These are phyloP conservation scores for Rubroshorea leprosula DNA, from an alignment of 345 rosid genomes.

Conservation along the genomic window DNA sequence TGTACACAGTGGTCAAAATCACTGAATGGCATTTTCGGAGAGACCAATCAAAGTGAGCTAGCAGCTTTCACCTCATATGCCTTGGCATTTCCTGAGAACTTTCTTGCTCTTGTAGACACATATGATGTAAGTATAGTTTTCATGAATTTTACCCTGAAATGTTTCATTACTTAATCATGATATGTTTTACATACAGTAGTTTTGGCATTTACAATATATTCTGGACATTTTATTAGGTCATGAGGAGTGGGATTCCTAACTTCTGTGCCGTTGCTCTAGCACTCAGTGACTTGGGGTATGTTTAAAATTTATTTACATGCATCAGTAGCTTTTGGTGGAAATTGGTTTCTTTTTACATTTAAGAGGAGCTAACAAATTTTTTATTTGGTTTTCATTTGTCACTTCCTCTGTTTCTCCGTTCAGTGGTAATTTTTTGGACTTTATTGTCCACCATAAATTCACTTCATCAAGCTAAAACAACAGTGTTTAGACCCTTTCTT, in stretches of 20 bases:
- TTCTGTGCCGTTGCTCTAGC: slow-evolving; percentile 93
- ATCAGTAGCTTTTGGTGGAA: not conserved
- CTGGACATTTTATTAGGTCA: slow-evolving; percentile 44
- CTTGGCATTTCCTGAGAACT: slow-evolving; percentile 75
- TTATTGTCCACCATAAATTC: too few relatives aligned
- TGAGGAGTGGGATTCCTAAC: slow-evolving; percentile 87
- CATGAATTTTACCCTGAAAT: not conserved
- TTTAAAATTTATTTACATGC: not conserved
- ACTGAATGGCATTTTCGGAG: slow-evolving; percentile 48
- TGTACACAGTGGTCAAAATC: slow-evolving; percentile 56
- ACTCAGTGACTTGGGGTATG: slow-evolving; percentile 72
- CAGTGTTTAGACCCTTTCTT: not conserved
- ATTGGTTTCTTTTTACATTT: too few relatives aligned
- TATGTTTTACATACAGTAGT: not conserved
- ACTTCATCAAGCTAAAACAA: not conserved
- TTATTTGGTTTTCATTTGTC: too few relatives aligned
- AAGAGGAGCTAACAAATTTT: too few relatives aligned
- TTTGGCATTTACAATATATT: slow-evolving; percentile 2
- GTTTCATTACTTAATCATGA: not conserved
- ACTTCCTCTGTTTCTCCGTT: too few relatives aligned
- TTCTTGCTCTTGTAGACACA: slow-evolving; percentile 94
- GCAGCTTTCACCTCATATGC: slow-evolving; percentile 94
- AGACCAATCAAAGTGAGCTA: slow-evolving; percentile 92
- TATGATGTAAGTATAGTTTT: slow-evolving; percentile 62
- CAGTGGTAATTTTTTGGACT: too few relatives aligned